These are phyloP conservation scores for Pulveroboletus sp. DNA, from an alignment of 768 basidiomycete genomes.

Conservation along the genomic window DNA sequence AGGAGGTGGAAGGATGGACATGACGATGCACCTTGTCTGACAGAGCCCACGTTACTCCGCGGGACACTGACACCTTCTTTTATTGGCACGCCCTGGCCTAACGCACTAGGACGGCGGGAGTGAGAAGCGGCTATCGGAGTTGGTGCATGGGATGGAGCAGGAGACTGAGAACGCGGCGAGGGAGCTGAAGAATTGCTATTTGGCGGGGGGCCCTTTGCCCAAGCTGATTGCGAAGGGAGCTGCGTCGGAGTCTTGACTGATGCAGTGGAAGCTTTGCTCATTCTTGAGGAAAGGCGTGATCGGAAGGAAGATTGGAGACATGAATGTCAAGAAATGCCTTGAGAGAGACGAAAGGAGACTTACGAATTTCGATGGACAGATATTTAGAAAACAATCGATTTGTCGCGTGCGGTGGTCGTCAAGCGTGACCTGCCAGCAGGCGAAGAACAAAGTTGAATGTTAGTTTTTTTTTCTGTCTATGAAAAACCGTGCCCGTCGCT, in stretches of 20 bases:
- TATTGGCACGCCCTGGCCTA: constrained; percentile 66
- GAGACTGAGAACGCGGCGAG: constrained; percentile 74
- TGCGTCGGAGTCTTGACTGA: constrained; percentile 68
- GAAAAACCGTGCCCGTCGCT: constrained; percentile 34
- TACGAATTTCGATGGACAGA: constrained; percentile 40
- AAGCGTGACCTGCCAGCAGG: constrained; percentile 91
- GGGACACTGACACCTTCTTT: constrained; percentile 78
- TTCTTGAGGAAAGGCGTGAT: constrained; percentile 45
- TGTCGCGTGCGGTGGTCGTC: constrained; percentile 75
- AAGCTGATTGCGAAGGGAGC: constrained; percentile 81
- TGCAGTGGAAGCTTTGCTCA: constrained; percentile 87
- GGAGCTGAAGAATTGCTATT: constrained; percentile 43
- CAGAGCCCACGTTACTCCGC: constrained; percentile 54
- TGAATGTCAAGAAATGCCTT: background rate
- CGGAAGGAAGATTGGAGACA: background rate
- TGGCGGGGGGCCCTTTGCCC: constrained; percentile 84
- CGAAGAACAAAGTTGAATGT: constrained; percentile 58
- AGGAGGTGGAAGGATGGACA: background rate
- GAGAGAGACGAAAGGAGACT: constrained; percentile 25
- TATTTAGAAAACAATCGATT: constrained; percentile 47
- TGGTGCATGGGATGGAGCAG: constrained; percentile 50
- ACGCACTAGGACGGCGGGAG: constrained; percentile 73
- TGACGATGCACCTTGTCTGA: constrained; percentile 59
- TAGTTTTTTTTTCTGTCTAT: constrained; percentile 37
- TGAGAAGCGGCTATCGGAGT: constrained; percentile 52